phyloP scores from a whole-genome alignment of 192 early-diverging fungal genomes.

The Podila clonocystis region DNA sequence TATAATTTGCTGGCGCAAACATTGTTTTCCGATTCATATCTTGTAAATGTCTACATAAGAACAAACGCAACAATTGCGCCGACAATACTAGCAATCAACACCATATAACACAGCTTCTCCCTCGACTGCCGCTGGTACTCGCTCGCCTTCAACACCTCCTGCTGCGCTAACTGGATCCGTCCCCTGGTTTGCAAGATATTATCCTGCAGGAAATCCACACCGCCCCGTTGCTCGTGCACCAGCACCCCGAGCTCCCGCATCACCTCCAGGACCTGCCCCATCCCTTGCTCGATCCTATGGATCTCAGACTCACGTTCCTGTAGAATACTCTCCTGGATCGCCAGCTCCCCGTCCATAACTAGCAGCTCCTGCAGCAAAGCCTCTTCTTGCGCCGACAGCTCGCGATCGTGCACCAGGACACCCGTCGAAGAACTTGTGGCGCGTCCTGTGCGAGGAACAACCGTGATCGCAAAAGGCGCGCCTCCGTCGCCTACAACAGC shows the following conservation, averaged over 20 bases:
- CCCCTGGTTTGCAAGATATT: conserved; percentile 41
- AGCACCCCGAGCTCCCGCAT: conserved; percentile 42
- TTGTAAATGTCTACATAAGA: conserved; percentile 10
- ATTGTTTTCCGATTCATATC: neutral
- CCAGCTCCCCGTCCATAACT: conserved; percentile 36
- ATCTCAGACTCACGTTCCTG: conserved; percentile 45
- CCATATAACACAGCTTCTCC: conserved; percentile 36
- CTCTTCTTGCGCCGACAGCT: conserved; percentile 45
- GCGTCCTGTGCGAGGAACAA: neutral
- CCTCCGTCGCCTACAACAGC: too few species aligned
- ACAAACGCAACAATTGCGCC: conserved; percentile 34
- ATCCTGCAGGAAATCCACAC: conserved; percentile 44
- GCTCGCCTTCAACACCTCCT: conserved; percentile 43
- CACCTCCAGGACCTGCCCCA: conserved; percentile 38
- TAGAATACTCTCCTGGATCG: conserved; percentile 31
- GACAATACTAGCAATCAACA: conserved; percentile 30
- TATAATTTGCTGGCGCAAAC: too few species aligned
- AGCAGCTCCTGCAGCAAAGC: conserved; percentile 23
- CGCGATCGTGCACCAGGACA: conserved; percentile 19
- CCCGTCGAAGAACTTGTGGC: neutral
- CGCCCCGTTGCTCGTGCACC: conserved; percentile 31
- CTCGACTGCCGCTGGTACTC: conserved; percentile 40
- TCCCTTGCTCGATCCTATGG: conserved; percentile 28
- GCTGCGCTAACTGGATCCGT: conserved; percentile 25
- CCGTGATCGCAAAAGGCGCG: neutral